Base-by-base conservation (phyloP, 2,329 filamentous ascomycete species). In the Penicillium sp. region DNA sequence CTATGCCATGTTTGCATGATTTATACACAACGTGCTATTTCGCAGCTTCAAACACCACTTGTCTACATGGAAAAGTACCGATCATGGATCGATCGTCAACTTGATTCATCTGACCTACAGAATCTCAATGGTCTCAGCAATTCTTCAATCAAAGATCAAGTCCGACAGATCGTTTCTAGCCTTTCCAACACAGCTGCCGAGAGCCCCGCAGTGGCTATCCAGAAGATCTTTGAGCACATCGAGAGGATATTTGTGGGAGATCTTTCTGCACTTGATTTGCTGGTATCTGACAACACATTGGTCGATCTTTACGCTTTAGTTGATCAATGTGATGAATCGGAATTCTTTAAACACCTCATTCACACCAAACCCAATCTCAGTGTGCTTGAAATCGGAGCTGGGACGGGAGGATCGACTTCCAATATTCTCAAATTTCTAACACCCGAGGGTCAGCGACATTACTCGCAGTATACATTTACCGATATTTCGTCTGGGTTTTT, bases 401-500 rank as follows among this genome's bases (percentile, higher is more conserved):
- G 69, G 11, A 68, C 65, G 1, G 69, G 68, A 2, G 65, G 63
- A 1, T 55, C 59, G 5, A 71, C 69, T 2, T 45, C 51, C 1
- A 54, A 55, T 11, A 55, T 60, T 8, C 52, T 69, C 8, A 58
- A 53, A 3, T 14, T 28, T 11, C 34, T 61, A 23, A 54, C 42
- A 2, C 24, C 42, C n/a, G 36, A 48, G 8, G 24, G 40, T 1
- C 52, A 56, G 23, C 39, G 52, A 1, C 13, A 67, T 3, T 69
- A 66, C 36, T 51, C 54, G 2, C 58, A 48, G 2, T 70, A 70
- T 39, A 68, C 63, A 2, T 71, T 67, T 33, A 69, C 67, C 5
- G 69, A 72, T 47, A 63, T 71, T 11, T 70, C 68, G 0, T 51
- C 64, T 6, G 69, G 61, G 0, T 71, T 71, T 28, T 65, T 71